Percentiles rank a stretch among this genome's conserved stretches.
Evolutionary conservation across 352 stramenopile species (phyloP).

Genomic region (Thalassiosira hispida): DNA sequence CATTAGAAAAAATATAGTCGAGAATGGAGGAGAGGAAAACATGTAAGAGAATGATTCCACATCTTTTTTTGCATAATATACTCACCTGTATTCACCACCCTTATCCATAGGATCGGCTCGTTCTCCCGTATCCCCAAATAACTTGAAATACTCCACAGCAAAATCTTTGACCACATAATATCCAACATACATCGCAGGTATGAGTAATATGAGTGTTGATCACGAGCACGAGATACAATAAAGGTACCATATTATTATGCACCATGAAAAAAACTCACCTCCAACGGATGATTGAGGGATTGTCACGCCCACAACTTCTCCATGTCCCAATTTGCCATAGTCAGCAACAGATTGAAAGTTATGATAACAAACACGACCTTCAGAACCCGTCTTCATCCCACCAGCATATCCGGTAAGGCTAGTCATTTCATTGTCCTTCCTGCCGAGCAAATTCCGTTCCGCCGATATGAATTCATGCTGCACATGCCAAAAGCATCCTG

Average conservation of each 20-base stretch:
- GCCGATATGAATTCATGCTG: slow-evolving; percentile 82
- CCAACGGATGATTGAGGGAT: slow-evolving; percentile 50
- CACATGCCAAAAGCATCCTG: slow-evolving; percentile 83
- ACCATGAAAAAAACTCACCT: too few relatives aligned
- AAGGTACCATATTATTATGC: too few relatives aligned
- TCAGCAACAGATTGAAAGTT: slow-evolving; percentile 78
- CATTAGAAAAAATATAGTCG: slow-evolving; percentile 7
- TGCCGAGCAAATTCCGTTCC: slow-evolving; percentile 68
- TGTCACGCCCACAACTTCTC: slow-evolving; percentile 79
- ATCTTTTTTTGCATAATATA: neutral
- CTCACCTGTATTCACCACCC: slow-evolving; percentile 72
- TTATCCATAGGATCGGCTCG: slow-evolving; percentile 78
- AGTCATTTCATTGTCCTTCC: slow-evolving; percentile 66
- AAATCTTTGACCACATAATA: slow-evolving; percentile 70
- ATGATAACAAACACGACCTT: slow-evolving; percentile 82
- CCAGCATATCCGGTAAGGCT: slow-evolving; percentile 77
- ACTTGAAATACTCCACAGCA: slow-evolving; percentile 77
- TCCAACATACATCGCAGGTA: too few relatives aligned
- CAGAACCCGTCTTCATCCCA: slow-evolving; percentile 49
- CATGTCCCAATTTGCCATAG: slow-evolving; percentile 82
- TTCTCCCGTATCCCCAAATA: slow-evolving; percentile 73
- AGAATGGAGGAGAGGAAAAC: neutral
- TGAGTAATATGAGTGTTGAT: too few relatives aligned
- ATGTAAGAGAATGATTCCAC: neutral
- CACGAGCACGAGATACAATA: too few relatives aligned